Evolutionary conservation across 1,139 yeast genomes (phyloP).

Genomic region (Yamadazyma taylorii): DNA sequence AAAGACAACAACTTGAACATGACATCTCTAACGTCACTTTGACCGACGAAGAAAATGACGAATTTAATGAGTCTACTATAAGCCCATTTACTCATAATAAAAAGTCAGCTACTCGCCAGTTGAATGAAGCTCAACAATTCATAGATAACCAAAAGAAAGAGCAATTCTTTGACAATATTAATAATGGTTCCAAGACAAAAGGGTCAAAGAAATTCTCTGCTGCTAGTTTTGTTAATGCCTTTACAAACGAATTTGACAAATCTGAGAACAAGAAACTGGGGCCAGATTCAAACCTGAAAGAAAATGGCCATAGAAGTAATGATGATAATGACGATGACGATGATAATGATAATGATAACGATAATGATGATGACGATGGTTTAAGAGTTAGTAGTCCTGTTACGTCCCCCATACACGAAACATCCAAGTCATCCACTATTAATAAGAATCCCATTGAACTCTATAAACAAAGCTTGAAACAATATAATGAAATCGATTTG

Average conservation of each 20-base stretch:
- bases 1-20: slow-evolving; percentile 26
- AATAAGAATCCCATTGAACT: slow-evolving; percentile 33
- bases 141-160: slow-evolving; percentile 38
- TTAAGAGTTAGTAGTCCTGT: slow-evolving; percentile 26
- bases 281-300: slow-evolving; percentile 3
- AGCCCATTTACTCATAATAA: slow-evolving; percentile 11
- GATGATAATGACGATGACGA: slow-evolving; percentile 3
- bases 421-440: slow-evolving; percentile 5
- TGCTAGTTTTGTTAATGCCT: slow-evolving; percentile 33
- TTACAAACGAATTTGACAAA: slow-evolving; percentile 21
- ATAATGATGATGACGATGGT: slow-evolving; percentile 7
- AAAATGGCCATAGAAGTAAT: slow-evolving; percentile 5
- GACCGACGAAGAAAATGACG: slow-evolving; percentile 44
- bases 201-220: slow-evolving; percentile 26
- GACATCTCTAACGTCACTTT: slow-evolving; percentile 37
- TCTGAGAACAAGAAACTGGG: neutral
- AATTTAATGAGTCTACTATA: slow-evolving; percentile 23
- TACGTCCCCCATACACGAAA: slow-evolving; percentile 35
- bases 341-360: slow-evolving; percentile 6
- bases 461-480: slow-evolving; percentile 37
- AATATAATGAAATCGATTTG: slow-evolving; percentile 25
- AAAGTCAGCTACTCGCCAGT: slow-evolving; percentile 22
- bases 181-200: slow-evolving; percentile 1
- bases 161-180: slow-evolving; percentile 27
- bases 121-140: slow-evolving; percentile 36